Conservation (phyloP, 768 basidiomycete species). For the Pilatotrama ljubarskyi region DNA sequence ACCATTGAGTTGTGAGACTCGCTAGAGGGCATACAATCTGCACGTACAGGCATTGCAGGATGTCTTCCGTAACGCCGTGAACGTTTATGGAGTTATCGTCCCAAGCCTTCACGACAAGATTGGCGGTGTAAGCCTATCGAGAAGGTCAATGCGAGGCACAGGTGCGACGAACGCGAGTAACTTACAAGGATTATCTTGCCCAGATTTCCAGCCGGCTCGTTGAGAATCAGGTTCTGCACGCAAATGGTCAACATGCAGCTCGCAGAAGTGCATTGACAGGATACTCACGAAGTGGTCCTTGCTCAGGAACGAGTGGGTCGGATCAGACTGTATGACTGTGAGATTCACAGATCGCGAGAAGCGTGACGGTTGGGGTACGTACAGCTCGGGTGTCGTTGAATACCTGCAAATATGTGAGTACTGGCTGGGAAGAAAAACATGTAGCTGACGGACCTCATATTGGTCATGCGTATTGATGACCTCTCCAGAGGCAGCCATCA, state of each 20-base stretch:
- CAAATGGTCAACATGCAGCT: neutral
- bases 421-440: too few relatives aligned
- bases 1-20: neutral
- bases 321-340: slow-evolving; percentile 58
- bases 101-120: slow-evolving; percentile 77
- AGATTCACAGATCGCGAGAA: neutral
- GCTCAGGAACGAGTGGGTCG: slow-evolving; percentile 86
- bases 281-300: slow-evolving; percentile 82
- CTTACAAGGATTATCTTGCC: slow-evolving; percentile 68
- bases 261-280: neutral
- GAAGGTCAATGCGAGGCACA: neutral
- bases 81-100: slow-evolving; percentile 66
- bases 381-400: slow-evolving; percentile 84
- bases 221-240: slow-evolving; percentile 71
- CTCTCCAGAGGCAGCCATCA: slow-evolving; percentile 66
- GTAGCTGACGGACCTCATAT: slow-evolving; percentile 53
- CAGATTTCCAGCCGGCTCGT: slow-evolving; percentile 78
- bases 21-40: neutral
- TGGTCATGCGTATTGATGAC: slow-evolving; percentile 83
- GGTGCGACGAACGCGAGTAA: neutral
- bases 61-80: slow-evolving; percentile 56
- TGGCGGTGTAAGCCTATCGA: slow-evolving; percentile 60
- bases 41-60: slow-evolving; percentile 65
- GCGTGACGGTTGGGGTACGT: slow-evolving; percentile 27
- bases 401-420: slow-evolving; percentile 36